A percentile compares a stretch with the other conserved stretches of the same genome.
These are phyloP conservation scores for Pseudonectria buxi DNA, from an alignment of 2,329 filamentous ascomycete genomes.

Conservation along the genomic window DNA sequence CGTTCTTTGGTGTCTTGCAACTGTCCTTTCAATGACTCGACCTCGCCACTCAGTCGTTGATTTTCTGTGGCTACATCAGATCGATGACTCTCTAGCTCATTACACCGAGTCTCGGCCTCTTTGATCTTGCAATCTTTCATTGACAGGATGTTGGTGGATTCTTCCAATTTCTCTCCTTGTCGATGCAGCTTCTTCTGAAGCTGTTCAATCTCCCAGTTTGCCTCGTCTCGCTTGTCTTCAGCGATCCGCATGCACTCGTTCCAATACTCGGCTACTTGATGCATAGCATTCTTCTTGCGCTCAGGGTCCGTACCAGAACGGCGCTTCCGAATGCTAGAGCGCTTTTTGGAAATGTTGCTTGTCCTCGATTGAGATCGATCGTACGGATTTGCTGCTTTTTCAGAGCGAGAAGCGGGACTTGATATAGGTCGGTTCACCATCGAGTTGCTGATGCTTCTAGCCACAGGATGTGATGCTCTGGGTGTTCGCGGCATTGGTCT, in stretches of 20 bases:
- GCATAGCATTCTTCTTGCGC: conserved; percentile 25
- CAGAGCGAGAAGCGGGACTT: conserved; percentile 1
- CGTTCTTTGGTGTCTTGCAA: conserved; percentile 18
- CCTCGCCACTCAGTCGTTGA: conserved; percentile 18
- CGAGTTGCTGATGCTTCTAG: conserved; percentile 1
- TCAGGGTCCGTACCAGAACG: conserved; percentile 10
- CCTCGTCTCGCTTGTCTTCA: conserved; percentile 23
- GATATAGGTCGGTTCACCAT: conserved; percentile 3
- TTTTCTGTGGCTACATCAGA: conserved; percentile 19
- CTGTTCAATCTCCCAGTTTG: conserved; percentile 18
- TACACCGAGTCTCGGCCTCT: conserved; percentile 14
- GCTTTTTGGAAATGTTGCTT: conserved; percentile 29
- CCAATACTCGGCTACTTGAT: conserved; percentile 26
- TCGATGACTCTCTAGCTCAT: conserved; percentile 21
- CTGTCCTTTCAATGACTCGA: conserved; percentile 21
- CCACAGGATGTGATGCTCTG: conserved; percentile 1
- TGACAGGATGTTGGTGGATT: conserved; percentile 8
- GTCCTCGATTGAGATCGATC: conserved; percentile 21
- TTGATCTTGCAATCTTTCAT: conserved; percentile 21
- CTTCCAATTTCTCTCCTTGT: conserved; percentile 12
- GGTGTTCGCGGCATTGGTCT: conserved; percentile 18
- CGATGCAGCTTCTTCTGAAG: conserved; percentile 19
- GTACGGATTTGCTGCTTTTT: not conserved
- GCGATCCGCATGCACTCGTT: conserved; percentile 28
- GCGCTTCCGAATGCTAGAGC: conserved; percentile 12